Base-by-base conservation (phyloP, 208 protist species). In the Trichomonas vaginalis region DNA sequence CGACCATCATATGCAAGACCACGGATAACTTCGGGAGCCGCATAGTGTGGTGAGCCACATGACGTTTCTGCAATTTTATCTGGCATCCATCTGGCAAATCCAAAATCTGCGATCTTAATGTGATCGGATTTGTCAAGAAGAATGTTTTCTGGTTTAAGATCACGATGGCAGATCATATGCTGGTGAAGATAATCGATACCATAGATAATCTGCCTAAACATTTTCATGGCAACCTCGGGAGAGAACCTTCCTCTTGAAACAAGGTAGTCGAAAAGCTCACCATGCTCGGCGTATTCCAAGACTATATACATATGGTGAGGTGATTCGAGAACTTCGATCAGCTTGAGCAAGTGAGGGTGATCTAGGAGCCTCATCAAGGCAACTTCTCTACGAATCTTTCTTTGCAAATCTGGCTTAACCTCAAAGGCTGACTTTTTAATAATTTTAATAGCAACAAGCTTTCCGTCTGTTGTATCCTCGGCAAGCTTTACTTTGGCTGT, bases 101-200 rank as follows among this genome's bases (percentile, higher is more conserved):
- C 95, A 39, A 96, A 96, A 95, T 96, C 95, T 27, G 95, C 95
- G 17, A 96, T 90, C 32, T 96, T 96, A 56, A 96, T 88, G 42
- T 96, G 82, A 27, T 88, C 82, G 14, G 17, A 47, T 47, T 88
- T 40, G 27, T 88, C 82, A 15, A 88, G 40, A 37, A 88, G 40
- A 27, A 88, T 35, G 39, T 88, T 88, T 40, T 88, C 82, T 32
- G 82, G 82, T 40, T 88, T 88, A 6, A 88, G 32, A 47, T 88
- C 82, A 9, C 82, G 35, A 47, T 88, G 82, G 40, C 82, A 88
- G 27, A 88, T 88, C 47, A 40, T 15, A 47, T 88, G 82, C 32
- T 42, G 32, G 15, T 88, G 82, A 32, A 88, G 27, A 88, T 88
- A 88, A 46, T 88, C 82, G 32, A 88, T 35, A 27, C 82, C 82